Conservation (phyloP, 2,329 filamentous ascomycete genomes). For the Verticillium isaacii region DNA sequence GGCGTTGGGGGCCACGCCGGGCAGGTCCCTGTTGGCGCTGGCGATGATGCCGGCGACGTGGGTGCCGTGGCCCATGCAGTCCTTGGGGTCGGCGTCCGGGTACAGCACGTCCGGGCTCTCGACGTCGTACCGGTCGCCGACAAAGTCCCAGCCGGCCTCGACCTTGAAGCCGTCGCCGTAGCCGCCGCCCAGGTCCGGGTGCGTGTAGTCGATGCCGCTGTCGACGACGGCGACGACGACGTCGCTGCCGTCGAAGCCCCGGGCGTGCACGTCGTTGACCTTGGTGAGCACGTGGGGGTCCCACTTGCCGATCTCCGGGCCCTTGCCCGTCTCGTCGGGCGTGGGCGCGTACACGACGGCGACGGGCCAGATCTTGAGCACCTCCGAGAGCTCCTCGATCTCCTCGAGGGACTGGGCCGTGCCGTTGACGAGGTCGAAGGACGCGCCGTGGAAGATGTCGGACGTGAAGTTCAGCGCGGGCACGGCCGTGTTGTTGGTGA, state of each 20-base stretch:
- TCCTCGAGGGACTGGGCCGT: not conserved
- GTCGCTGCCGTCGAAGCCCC: not conserved
- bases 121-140: conserved; percentile 17
- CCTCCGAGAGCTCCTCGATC: not conserved
- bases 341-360: not conserved
- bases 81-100: conserved; percentile 15
- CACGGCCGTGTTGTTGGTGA: not conserved
- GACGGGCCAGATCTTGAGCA: not conserved
- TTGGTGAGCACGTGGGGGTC: conserved; percentile 1
- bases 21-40: conserved; percentile 19
- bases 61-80: conserved; percentile 15
- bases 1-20: conserved; percentile 33
- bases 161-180: conserved; percentile 36
- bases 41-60: conserved; percentile 12
- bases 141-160: conserved; percentile 14
- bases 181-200: conserved; percentile 39
- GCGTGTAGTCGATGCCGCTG: conserved; percentile 31
- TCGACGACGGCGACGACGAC: conserved; percentile 1
- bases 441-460: conserved; percentile 1
- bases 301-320: not conserved
- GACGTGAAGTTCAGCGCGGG: not conserved
- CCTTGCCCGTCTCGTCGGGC: not conserved
- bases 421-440: conserved; percentile 1
- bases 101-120: not conserved
- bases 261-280: not conserved